Evolutionary conservation across 495 filamentous ascomycete genomes (phyloP).

Genomic region (Pyronema omphalodes): DNA sequence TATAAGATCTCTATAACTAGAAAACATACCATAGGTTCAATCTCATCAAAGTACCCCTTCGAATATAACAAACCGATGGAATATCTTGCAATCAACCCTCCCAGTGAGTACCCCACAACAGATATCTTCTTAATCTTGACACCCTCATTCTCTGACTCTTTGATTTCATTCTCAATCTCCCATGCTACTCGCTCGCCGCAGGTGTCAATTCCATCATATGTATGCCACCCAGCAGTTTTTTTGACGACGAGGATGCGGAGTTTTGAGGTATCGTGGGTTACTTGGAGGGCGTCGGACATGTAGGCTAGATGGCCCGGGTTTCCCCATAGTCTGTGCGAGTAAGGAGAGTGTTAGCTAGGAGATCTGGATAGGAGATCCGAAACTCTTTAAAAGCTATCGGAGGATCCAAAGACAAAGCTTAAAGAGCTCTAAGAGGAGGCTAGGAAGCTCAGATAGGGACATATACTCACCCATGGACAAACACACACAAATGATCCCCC

Average conservation of each 20-base stretch:
- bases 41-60: conserved; percentile 54
- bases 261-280: conserved; percentile 40
- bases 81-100: conserved; percentile 75
- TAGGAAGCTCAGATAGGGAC: not conserved
- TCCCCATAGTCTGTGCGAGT: conserved; percentile 37
- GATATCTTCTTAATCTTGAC: conserved; percentile 62
- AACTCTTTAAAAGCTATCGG: not conserved
- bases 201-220: conserved; percentile 86
- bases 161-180: conserved; percentile 72
- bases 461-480: conserved; percentile 73
- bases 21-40: conserved; percentile 51
- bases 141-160: conserved; percentile 41
- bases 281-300: conserved; percentile 47
- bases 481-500: conserved; percentile 64
- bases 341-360: no score
- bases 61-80: conserved; percentile 67
- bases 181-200: conserved; percentile 73
- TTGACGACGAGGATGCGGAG: conserved; percentile 60
- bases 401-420: not conserved
- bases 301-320: conserved; percentile 68
- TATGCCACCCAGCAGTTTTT: conserved; percentile 63
- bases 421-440: conserved; percentile 2
- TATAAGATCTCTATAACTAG: not conserved
- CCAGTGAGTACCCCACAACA: conserved; percentile 75
- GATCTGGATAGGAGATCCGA: not conserved